Percentiles rank a stretch among this genome's conserved stretches.
Conservation (phyloP, 2,329 filamentous ascomycete genomes). For the Verticillium nonalfalfae region DNA sequence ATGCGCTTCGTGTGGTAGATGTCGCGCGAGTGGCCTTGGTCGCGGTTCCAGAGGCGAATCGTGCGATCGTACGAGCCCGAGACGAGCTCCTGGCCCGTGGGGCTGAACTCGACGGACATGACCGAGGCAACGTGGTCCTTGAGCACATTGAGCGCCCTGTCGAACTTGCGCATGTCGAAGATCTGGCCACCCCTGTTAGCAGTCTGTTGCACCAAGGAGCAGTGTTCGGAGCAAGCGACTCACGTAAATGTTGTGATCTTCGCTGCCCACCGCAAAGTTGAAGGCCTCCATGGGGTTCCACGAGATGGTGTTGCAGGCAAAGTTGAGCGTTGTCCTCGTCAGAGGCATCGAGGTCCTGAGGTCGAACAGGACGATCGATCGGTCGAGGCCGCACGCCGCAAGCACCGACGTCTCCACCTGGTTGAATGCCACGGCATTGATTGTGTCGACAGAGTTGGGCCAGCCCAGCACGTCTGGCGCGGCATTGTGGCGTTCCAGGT, state of each 20-base stretch:
- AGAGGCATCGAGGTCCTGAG: conserved; percentile 80
- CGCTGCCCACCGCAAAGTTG: conserved; percentile 87
- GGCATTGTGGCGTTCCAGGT: conserved; percentile 72
- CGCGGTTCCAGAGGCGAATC: conserved; percentile 76
- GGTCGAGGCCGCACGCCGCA: conserved; percentile 77
- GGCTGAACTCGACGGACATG: conserved; percentile 94
- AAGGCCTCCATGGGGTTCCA: conserved; percentile 98
- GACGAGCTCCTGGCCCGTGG: conserved; percentile 89
- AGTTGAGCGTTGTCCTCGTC: conserved; percentile 71
- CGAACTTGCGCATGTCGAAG: conserved; percentile 91
- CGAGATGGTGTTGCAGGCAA: conserved; percentile 75
- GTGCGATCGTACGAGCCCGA: conserved; percentile 83
- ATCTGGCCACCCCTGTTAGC: conserved; percentile 30
- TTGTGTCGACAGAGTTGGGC: conserved; percentile 86
- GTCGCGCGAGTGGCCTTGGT: conserved; percentile 78
- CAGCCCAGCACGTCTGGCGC: conserved; percentile 78
- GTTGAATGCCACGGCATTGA: conserved; percentile 85
- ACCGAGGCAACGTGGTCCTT: conserved; percentile 87
- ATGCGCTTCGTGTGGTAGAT: conserved; percentile 97
- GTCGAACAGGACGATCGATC: conserved; percentile 86
- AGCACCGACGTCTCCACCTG: conserved; percentile 89
- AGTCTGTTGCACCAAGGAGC: too few relatives aligned
- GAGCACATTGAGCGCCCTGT: conserved; percentile 79
- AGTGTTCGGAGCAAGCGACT: neutral
- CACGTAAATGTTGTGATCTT: conserved; percentile 76